Evolutionary conservation across 1,284 basidiomycete genomes (phyloP), one percentile per base, ranked within the genome.

Genomic region (Gymnopus androsaceus): DNA sequence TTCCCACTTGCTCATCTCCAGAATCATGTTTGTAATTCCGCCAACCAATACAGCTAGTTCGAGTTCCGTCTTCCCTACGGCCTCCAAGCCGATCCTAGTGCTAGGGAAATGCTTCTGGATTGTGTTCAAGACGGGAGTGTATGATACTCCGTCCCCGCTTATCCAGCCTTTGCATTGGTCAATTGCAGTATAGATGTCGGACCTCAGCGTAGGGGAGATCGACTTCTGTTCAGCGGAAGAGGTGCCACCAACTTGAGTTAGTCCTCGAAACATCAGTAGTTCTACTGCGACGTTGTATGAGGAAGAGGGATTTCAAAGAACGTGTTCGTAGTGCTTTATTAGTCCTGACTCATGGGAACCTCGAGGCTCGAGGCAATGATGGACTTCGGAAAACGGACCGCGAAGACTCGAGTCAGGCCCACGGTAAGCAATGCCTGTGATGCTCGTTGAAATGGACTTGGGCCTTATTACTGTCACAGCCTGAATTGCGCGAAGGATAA

Each of bases 1-100:
- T 56, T 80, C 79, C 78, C 77, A 80, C 65, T 72, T 75, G 62
- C 77, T 79, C 67, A 79, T 73, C 64, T 80, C 77, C 56, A 81
- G 63, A 23, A 78, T 67, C 77, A 79, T 78, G 60, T 80, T 78
- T 47, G 80, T 80, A 38, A 80, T 66, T 17, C 79, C 80, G 27
- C 78, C 77, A 7, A 81, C 72, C 55, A 81, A 64, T 41, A 76
- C 64, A 4, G 76, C 73, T 38, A 74, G 71, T 61, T 82, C 78
- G 14, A 64, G 65, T 34, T 80, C 78, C 12, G 65, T 64, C 46
- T 74, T 69, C 11, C 76, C 76, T 12, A 78, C 64, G 44, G 69
- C 67, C 56, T 80, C 77, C 44, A 80, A 63, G 46, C 75, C 76
- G 33, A 79, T 66, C 51, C 70, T 73, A 37, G 69, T 65, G 5